These are phyloP conservation scores for Eucalyptus regnans DNA, from an alignment of 345 rosid species.

Conservation along the genomic window DNA sequence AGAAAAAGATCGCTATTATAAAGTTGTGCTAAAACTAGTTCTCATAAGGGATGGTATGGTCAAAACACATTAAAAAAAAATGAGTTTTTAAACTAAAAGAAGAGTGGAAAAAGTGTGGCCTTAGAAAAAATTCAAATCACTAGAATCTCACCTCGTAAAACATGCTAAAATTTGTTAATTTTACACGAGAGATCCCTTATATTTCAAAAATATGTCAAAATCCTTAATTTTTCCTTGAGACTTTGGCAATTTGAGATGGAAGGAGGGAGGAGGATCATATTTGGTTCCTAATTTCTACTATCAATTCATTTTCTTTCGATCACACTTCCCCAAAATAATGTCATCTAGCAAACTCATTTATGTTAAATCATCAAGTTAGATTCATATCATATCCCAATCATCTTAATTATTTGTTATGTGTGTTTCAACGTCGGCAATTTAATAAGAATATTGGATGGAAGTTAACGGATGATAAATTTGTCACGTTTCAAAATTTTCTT, in stretches of 20 bases:
- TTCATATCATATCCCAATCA: fast-evolving
- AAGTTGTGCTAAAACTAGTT: too few species aligned
- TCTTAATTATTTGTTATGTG: fast-evolving
- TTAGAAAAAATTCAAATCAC: neutral
- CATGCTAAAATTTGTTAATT: too few species aligned
- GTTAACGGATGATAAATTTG: neutral
- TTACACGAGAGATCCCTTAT: neutral
- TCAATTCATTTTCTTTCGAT: neutral
- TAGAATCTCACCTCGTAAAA: neutral
- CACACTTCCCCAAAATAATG: neutral
- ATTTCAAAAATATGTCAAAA: neutral
- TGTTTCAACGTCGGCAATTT: neutral
- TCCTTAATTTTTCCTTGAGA: neutral
- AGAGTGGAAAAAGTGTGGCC: neutral
- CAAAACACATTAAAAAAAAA: too few species aligned
- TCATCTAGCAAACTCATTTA: neutral
- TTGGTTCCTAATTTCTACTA: neutral
- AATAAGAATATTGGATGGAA: fast-evolving
- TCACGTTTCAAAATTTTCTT: fast-evolving
- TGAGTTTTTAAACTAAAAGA: too few species aligned
- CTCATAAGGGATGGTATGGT: too few species aligned
- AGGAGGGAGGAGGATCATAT: neutral
- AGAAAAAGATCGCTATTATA: too few species aligned
- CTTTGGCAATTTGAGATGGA: neutral
- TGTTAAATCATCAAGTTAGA: neutral